Percentiles rank a stretch among this genome's conserved stretches.
Conservation (phyloP, 352 stramenopile genomes). For the Phytophthora nicotianae region DNA sequence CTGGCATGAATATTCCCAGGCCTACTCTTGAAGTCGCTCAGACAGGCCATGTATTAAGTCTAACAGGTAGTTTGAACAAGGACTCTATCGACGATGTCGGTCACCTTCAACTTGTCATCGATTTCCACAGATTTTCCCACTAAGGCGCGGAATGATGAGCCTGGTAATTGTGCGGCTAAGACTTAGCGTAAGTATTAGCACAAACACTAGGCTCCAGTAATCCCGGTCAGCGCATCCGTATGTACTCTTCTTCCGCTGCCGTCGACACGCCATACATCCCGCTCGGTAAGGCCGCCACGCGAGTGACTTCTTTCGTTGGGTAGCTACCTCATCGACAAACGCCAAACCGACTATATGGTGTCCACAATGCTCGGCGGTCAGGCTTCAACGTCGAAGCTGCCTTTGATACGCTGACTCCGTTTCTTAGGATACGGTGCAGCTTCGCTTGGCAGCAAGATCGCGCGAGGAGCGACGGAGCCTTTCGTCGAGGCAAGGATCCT, state of each 20-base stretch:
- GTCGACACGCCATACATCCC: slow-evolving; percentile 31
- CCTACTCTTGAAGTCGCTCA: slow-evolving; percentile 10
- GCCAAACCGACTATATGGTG: slow-evolving; percentile 42
- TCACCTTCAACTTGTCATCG: slow-evolving; percentile 22
- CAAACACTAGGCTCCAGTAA: slow-evolving; percentile 3
- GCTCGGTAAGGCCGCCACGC: slow-evolving; percentile 12
- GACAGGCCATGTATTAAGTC: slow-evolving; percentile 17
- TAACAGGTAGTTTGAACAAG: slow-evolving; percentile 2
- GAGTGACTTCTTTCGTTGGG: slow-evolving; percentile 16
- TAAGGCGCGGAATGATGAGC: slow-evolving; percentile 35
- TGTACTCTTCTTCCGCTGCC: slow-evolving; percentile 4
- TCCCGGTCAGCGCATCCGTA: slow-evolving; percentile 9
- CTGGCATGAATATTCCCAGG: slow-evolving; percentile 27
- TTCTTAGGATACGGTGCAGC: slow-evolving; percentile 26
- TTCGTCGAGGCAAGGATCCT: slow-evolving; percentile 25
- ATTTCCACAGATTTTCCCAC: slow-evolving; percentile 17
- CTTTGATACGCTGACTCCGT: slow-evolving; percentile 23
- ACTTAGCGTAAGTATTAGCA: slow-evolving; percentile 14
- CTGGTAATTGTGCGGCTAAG: slow-evolving; percentile 16
- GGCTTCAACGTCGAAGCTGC: slow-evolving; percentile 13
- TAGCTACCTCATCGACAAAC: slow-evolving; percentile 13
- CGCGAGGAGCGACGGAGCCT: slow-evolving; percentile 33
- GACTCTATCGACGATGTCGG: not conserved
- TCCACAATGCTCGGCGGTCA: slow-evolving; percentile 31
- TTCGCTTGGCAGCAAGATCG: slow-evolving; percentile 29